Base-by-base conservation (phyloP, 2,329 filamentous ascomycete species). In the Lasiodiplodia sp. region DNA sequence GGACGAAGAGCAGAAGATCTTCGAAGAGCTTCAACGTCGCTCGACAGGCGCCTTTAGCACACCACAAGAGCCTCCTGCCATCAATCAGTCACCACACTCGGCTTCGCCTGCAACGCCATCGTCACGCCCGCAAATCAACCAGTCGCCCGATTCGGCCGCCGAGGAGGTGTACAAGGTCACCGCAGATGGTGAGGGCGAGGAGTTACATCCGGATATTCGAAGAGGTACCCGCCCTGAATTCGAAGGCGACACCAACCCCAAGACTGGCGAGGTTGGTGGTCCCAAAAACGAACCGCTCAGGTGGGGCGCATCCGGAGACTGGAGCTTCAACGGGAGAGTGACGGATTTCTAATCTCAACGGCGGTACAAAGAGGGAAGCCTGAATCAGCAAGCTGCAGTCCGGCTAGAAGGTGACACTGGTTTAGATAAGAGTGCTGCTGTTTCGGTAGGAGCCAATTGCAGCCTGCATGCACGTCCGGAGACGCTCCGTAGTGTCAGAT, bases 231-330 rank as follows among this genome's bases (percentile, higher is more conserved):
- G 90, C 75, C 94, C 96, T 1, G 95, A 98, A 82, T 99, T 99
- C 75, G 90, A 95, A 73, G 96, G 96, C 69, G 94, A 98, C 66
- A 86, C 85, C 67, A 98, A 99, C 79, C 96, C 96, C 2, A 91
- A 91, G 84, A 99, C 96, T 1, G 96, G 96, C 28, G 96, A 99
- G 85, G 89, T 97, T 12, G 96, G 96, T 6, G 96, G 96, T 0
- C 96, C 96, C 6, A 99, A 98, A 89, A 98, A 97, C 77, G 95
- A 99, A 81, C 96, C 96, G 64, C 77, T 98, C 77, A 84, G 94
- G 74, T 97, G 95, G 95, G 94, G 94, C 0, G 84, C 86, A 21
- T 78, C 75, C 0, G 90, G 92, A 0, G 90, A 92, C 78, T 99
- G 94, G 91, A 97, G 93, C 79, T 99, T 92, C 80, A 97, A 97